Evolutionary conservation across 2,329 filamentous ascomycete species (phyloP).

Genomic region (Apiospora phragmitis): DNA sequence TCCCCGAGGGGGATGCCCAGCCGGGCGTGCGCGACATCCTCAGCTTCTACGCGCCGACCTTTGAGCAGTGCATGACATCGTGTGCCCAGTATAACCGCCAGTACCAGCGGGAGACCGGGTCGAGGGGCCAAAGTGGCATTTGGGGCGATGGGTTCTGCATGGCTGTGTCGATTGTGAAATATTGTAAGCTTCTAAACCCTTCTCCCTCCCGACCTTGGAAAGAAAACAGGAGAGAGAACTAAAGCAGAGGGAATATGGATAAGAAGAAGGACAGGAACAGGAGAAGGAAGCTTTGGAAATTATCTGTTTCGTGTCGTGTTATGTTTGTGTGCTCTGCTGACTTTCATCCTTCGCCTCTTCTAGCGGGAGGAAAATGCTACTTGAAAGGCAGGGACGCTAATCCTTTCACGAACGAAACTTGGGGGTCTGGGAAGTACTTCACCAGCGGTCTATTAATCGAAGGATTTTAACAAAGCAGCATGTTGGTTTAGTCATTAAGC

Average conservation of each 20-base stretch:
- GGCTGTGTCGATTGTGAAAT: not conserved
- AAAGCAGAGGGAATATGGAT: no score
- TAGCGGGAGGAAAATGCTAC: not conserved
- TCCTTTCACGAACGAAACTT: not conserved
- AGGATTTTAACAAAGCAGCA: not conserved
- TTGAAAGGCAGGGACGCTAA: not conserved
- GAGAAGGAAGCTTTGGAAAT: no score
- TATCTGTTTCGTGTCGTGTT: no score
- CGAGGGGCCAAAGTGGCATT: no score
- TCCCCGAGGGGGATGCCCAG: not conserved
- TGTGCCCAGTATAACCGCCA: constrained; percentile 27
- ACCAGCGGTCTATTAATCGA: not conserved
- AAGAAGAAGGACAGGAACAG: no score
- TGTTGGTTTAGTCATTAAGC: not conserved
- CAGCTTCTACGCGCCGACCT: constrained; percentile 25
- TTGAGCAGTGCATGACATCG: constrained; percentile 28
- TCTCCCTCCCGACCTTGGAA: no score
- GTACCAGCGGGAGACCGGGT: not conserved
- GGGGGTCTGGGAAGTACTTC: no score
- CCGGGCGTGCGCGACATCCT: constrained; percentile 18
- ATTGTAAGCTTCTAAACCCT: not conserved
- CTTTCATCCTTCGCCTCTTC: not conserved
- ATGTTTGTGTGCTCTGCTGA: not conserved
- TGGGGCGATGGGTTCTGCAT: not conserved
- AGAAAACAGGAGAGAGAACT: no score